Conservation (phyloP, 2,329 filamentous ascomycete genomes). For the Xylaria sp. region DNA sequence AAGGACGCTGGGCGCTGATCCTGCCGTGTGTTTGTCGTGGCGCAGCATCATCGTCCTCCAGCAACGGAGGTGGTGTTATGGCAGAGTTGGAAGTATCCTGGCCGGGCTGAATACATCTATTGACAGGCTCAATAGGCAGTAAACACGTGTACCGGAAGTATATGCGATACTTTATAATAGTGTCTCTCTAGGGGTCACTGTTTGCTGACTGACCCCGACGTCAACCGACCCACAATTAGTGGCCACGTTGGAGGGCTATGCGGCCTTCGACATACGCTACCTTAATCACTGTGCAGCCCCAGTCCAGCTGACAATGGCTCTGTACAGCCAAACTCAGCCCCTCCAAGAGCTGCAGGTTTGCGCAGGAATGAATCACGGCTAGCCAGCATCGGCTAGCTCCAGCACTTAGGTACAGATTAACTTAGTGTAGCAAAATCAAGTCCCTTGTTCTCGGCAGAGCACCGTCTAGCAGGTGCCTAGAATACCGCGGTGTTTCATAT, state of each 20-base stretch:
- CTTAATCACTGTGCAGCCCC: not conserved
- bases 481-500: not conserved
- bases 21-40: slow-evolving; percentile 36
- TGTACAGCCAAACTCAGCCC: slow-evolving; percentile 23
- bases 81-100: slow-evolving; percentile 15
- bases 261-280: not conserved
- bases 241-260: slow-evolving; percentile 19
- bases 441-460: slow-evolving; percentile 6
- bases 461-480: not conserved
- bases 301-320: slow-evolving; percentile 28
- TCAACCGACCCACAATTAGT: slow-evolving; percentile 9
- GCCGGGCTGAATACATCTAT: slow-evolving; percentile 4
- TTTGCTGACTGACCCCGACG: slow-evolving; percentile 8
- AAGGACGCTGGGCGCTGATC: slow-evolving; percentile 27
- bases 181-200: not conserved
- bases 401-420: no score
- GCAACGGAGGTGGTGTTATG: not conserved
- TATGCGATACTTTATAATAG: not conserved
- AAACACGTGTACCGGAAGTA: not conserved
- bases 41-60: slow-evolving; percentile 37
- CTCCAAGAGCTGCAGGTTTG: not conserved
- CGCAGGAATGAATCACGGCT: not conserved
- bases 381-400: no score
- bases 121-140: not conserved
- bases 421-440: no score